Evolutionary conservation across 2,329 filamentous ascomycete genomes (phyloP).

Genomic region (Cordyceps tenuipes): DNA sequence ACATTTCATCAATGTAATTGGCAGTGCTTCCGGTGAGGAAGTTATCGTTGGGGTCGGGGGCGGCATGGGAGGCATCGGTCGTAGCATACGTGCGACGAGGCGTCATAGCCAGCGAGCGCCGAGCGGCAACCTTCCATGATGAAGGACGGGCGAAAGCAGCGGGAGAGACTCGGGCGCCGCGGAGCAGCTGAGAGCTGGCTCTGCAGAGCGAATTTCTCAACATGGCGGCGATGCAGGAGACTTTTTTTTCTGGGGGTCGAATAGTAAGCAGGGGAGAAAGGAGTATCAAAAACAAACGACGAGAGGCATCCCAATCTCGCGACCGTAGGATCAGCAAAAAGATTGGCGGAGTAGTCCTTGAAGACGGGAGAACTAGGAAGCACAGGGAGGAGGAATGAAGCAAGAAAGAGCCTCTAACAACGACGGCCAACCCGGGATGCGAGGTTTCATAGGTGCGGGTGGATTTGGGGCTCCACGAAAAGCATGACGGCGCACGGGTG

Average conservation of each 20-base stretch:
- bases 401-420: slow-evolving; percentile 6
- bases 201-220: slow-evolving; percentile 60
- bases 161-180: slow-evolving; percentile 41
- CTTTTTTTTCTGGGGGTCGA: slow-evolving; percentile 4
- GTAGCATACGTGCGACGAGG: slow-evolving; percentile 47
- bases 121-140: slow-evolving; percentile 37
- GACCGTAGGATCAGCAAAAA: slow-evolving; percentile 26
- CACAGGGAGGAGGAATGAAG: slow-evolving; percentile 13
- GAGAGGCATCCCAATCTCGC: slow-evolving; percentile 25
- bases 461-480: slow-evolving; percentile 11
- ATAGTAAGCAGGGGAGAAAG: slow-evolving; percentile 4
- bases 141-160: slow-evolving; percentile 28
- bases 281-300: slow-evolving; percentile 18
- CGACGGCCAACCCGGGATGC: slow-evolving; percentile 2
- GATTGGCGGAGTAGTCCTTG: slow-evolving; percentile 42
- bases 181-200: slow-evolving; percentile 56
- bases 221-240: slow-evolving; percentile 45
- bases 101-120: slow-evolving; percentile 41
- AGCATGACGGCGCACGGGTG: slow-evolving; percentile 11
- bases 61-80: slow-evolving; percentile 36
- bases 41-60: slow-evolving; percentile 80
- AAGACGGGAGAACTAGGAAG: slow-evolving; percentile 14
- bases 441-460: slow-evolving; percentile 2
- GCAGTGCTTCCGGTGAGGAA: slow-evolving; percentile 95
- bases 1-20: slow-evolving; percentile 99